phyloP scores from a whole-genome alignment of 2,329 filamentous ascomycete species.

The Diaporthe longicolla region DNA sequence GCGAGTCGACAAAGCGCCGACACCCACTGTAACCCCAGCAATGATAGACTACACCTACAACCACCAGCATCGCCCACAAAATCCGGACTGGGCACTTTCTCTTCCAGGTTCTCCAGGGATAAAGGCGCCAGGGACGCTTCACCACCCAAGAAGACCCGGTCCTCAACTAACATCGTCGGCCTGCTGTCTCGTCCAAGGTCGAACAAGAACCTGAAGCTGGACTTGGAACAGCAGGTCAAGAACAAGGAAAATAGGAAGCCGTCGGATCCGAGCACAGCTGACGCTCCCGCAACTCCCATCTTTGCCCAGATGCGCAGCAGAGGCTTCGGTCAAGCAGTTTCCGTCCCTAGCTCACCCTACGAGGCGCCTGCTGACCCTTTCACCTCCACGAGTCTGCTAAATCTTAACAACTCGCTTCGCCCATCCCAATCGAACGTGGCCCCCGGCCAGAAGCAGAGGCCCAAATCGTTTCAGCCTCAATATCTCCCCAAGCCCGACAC shows the following conservation, averaged over 20 bases:
- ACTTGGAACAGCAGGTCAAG: constrained; percentile 59
- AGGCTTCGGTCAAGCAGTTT: constrained; percentile 49
- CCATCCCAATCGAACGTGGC: constrained; percentile 37
- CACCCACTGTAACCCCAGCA: constrained; percentile 9
- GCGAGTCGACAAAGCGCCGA: constrained; percentile 4
- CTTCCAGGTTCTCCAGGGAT: constrained; percentile 57
- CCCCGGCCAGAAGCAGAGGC: constrained; percentile 57
- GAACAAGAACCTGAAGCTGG: constrained; percentile 68
- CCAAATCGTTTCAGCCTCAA: constrained; percentile 65
- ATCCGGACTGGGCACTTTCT: constrained; percentile 58
- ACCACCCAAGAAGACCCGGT: constrained; percentile 81
- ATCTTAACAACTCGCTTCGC: constrained; percentile 44
- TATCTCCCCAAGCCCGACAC: constrained; percentile 47
- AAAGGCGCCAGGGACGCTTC: constrained; percentile 57
- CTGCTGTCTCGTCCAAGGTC: constrained; percentile 83
- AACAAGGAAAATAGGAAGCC: constrained; percentile 89
- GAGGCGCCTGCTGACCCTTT: constrained; percentile 36
- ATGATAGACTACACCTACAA: constrained; percentile 12
- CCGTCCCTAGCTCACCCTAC: constrained; percentile 40
- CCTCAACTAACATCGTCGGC: constrained; percentile 83
- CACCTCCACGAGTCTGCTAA: constrained; percentile 38
- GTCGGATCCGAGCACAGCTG: constrained; percentile 56
- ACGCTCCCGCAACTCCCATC: constrained; percentile 73
- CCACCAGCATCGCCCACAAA: constrained; percentile 58
- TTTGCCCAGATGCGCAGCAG: constrained; percentile 80